Conservation (phyloP, 768 basidiomycete genomes). For the Trametes gibbosa region DNA sequence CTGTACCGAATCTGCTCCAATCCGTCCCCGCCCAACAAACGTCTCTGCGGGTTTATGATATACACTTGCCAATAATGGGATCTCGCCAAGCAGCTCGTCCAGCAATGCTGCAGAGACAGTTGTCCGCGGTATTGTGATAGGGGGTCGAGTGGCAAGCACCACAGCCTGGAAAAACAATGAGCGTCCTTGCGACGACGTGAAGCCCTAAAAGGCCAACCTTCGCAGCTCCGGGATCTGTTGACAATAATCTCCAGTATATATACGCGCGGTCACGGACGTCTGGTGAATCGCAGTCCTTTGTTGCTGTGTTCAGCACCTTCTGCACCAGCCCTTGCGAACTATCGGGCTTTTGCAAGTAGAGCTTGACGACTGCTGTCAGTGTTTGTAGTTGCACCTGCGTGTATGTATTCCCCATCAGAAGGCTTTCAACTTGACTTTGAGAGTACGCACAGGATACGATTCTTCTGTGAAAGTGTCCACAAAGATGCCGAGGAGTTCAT, state of each 20-base stretch:
- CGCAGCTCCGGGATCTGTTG: slow-evolving; percentile 92
- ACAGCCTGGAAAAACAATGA: slow-evolving; percentile 50
- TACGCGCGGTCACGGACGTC: slow-evolving; percentile 97
- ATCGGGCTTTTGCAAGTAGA: slow-evolving; percentile 95
- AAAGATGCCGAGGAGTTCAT: slow-evolving; percentile 85
- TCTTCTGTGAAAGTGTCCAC: slow-evolving; percentile 94
- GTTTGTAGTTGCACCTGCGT: slow-evolving; percentile 63
- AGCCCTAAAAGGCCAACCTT: slow-evolving; percentile 53
- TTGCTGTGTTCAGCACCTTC: slow-evolving; percentile 87
- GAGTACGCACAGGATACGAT: slow-evolving; percentile 69
- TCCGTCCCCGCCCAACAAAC: slow-evolving; percentile 88
- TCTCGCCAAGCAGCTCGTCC: slow-evolving; percentile 89
- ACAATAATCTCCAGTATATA: slow-evolving; percentile 95
- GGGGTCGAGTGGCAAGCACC: slow-evolving; percentile 87
- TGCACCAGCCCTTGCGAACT: slow-evolving; percentile 91
- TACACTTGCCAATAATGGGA: slow-evolving; percentile 87
- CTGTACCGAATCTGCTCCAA: slow-evolving; percentile 79
- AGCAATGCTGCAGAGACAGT: slow-evolving; percentile 84
- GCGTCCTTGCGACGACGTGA: no score
- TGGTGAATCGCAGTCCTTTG: slow-evolving; percentile 95
- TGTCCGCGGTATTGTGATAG: slow-evolving; percentile 89
- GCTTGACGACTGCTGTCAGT: slow-evolving; percentile 93
- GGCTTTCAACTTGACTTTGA: background rate
- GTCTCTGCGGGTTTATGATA: slow-evolving; percentile 98
- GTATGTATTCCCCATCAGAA: background rate